Conservation (phyloP, 306 rosid species). For the Boehmeria nivea region DNA sequence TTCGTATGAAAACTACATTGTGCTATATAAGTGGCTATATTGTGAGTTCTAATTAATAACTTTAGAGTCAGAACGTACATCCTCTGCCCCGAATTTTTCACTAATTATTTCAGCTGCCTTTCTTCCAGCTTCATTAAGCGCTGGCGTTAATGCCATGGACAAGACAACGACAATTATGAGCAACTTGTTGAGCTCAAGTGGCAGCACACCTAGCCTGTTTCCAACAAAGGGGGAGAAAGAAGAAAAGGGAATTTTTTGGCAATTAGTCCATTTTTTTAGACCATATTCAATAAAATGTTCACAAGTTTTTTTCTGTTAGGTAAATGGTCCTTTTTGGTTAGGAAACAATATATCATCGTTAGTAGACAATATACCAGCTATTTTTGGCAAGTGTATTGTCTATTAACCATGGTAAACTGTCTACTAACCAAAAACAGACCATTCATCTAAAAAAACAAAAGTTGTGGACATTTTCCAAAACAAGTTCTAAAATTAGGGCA, state of each 20-base stretch:
- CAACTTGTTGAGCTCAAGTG: constrained; percentile 96
- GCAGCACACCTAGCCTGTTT: constrained; percentile 91
- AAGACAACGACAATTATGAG: constrained; percentile 94
- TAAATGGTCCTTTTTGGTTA: no score
- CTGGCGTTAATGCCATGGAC: constrained; percentile 95
- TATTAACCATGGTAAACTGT: no score
- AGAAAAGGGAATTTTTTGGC: background rate
- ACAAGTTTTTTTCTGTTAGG: no score
- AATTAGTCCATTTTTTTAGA: no score
- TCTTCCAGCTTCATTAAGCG: constrained; percentile 95
- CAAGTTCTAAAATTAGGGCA: no score
- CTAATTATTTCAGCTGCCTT: constrained; percentile 69
- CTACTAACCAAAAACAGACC: no score
- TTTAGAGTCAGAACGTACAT: constrained; percentile 33
- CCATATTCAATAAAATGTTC: no score
- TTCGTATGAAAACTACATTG: background rate
- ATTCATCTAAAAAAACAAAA: no score
- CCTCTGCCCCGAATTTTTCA: constrained; percentile 38
- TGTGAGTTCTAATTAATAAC: background rate
- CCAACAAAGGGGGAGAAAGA: constrained; percentile 18
- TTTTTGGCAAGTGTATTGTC: no score
- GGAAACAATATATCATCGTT: no score
- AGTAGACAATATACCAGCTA: no score
- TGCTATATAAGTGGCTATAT: background rate
- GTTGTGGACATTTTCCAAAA: no score